A percentile compares a stretch with the other conserved stretches of the same genome.
phyloP scores from a whole-genome alignment of 306 rosid genomes.

The Quillaja saponaria region DNA sequence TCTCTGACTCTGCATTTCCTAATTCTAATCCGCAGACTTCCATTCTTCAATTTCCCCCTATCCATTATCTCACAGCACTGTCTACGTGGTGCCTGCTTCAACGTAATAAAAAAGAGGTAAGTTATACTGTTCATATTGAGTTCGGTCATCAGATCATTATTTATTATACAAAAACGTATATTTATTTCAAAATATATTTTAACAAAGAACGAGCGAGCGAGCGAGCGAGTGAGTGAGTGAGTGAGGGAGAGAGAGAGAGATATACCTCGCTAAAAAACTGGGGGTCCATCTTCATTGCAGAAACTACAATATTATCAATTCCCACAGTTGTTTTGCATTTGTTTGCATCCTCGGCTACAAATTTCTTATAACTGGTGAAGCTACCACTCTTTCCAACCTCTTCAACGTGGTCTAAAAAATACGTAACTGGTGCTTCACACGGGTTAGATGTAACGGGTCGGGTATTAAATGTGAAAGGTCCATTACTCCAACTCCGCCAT shows the following conservation, averaged over 20 bases:
- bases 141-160: no score
- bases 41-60: slow-evolving; percentile 43
- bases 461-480: slow-evolving; percentile 88
- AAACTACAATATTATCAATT: slow-evolving; percentile 50
- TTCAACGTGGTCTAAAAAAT: slow-evolving; percentile 48
- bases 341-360: slow-evolving; percentile 17
- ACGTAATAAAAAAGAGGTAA: slow-evolving; percentile 32
- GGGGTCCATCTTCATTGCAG: slow-evolving; percentile 65
- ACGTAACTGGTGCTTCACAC: slow-evolving; percentile 56
- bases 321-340: slow-evolving; percentile 40
- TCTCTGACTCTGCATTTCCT: slow-evolving; percentile 71
- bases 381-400: slow-evolving; percentile 52
- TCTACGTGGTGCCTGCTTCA: slow-evolving; percentile 64
- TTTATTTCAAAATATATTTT: no score
- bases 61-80: slow-evolving; percentile 74
- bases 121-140: no score
- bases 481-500: slow-evolving; percentile 70
- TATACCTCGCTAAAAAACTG: slow-evolving; percentile 64
- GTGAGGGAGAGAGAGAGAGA: background rate
- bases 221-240: no score
- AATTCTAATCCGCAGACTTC: slow-evolving; percentile 55
- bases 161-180: no score
- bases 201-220: no score
- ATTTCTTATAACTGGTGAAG: slow-evolving; percentile 51
- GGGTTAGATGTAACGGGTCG: slow-evolving; percentile 66